phyloP scores from a whole-genome alignment of 208 protist genomes.

The Crithidia thermophila region DNA sequence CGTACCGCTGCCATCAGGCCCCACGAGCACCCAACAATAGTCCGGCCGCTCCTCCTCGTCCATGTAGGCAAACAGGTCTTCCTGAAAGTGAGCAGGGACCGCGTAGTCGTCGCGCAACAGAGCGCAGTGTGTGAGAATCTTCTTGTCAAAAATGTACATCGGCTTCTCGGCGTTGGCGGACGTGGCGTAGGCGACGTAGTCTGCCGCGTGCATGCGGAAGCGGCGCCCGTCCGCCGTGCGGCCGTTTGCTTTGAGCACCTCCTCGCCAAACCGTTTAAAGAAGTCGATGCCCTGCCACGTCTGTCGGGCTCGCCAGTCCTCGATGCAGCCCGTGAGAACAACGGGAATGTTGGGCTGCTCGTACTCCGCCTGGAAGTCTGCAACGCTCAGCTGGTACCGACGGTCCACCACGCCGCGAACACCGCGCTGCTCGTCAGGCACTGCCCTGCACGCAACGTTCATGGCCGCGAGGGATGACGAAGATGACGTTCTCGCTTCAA shows the following conservation, averaged over 20 bases:
- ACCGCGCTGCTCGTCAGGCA: conserved; percentile 27
- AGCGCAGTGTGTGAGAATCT: conserved; percentile 13
- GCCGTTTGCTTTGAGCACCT: conserved; percentile 41
- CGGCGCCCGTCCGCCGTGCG: conserved; percentile 23
- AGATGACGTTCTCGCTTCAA: not conserved
- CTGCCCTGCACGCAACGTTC: not conserved
- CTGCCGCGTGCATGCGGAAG: conserved; percentile 28
- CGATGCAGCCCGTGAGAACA: conserved; percentile 41
- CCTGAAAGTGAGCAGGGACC: conserved; percentile 33
- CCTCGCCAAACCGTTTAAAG: conserved; percentile 6
- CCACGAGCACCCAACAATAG: conserved; percentile 47
- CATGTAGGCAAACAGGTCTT: conserved; percentile 45
- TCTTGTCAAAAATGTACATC: conserved; percentile 61
- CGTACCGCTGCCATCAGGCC: conserved; percentile 37
- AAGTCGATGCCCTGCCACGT: conserved; percentile 23
- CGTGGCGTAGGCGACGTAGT: conserved; percentile 40
- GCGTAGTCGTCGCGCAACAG: conserved; percentile 30
- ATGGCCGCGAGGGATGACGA: not conserved
- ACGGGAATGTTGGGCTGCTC: conserved; percentile 37
- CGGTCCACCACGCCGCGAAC: conserved; percentile 27
- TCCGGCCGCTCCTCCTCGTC: conserved; percentile 42
- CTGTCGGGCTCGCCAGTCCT: conserved; percentile 31
- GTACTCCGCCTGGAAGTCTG: conserved; percentile 33
- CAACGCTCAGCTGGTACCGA: conserved; percentile 21
- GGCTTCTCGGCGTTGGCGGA: conserved; percentile 38